A percentile compares a stretch with the other conserved stretches of the same genome.
Evolutionary conservation across 306 rosid species (phyloP).

Genomic region (Macrotyloma uniflorum): DNA sequence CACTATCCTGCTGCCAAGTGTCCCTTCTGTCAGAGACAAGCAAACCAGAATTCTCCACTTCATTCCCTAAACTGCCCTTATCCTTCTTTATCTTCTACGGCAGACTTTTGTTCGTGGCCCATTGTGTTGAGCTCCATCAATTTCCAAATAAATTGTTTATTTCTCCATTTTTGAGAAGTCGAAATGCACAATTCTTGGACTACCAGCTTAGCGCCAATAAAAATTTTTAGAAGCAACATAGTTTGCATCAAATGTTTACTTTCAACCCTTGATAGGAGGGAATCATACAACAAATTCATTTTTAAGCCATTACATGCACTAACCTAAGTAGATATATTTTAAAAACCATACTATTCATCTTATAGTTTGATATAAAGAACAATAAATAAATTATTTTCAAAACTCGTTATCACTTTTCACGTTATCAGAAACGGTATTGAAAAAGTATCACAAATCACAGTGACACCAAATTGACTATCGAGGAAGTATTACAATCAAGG

Average conservation of each 20-base stretch:
- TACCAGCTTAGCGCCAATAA: no score
- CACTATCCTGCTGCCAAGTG: not conserved
- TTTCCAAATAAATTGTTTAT: not conserved
- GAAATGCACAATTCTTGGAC: no score
- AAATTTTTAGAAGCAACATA: no score
- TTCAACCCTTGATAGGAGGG: not conserved
- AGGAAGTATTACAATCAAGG: not conserved
- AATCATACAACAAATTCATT: not conserved
- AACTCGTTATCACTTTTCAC: not conserved
- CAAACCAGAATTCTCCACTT: not conserved
- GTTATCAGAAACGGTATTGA: not conserved
- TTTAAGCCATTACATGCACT: not conserved
- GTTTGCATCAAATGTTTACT: no score
- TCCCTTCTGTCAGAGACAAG: not conserved
- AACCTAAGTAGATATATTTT: slow-evolving; percentile 8
- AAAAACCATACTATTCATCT: not conserved
- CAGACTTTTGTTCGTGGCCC: not conserved
- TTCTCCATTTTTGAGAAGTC: no score
- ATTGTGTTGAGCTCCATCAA: no score
- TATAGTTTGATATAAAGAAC: slow-evolving; percentile 4
- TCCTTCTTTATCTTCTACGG: not conserved
- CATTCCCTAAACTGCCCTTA: not conserved
- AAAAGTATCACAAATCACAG: not conserved
- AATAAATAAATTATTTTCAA: not conserved
- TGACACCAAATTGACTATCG: not conserved